A percentile compares a stretch with the other conserved stretches of the same genome.
Conservation (phyloP, 2,329 filamentous ascomycete genomes). For the Fusarium nematophilum region DNA sequence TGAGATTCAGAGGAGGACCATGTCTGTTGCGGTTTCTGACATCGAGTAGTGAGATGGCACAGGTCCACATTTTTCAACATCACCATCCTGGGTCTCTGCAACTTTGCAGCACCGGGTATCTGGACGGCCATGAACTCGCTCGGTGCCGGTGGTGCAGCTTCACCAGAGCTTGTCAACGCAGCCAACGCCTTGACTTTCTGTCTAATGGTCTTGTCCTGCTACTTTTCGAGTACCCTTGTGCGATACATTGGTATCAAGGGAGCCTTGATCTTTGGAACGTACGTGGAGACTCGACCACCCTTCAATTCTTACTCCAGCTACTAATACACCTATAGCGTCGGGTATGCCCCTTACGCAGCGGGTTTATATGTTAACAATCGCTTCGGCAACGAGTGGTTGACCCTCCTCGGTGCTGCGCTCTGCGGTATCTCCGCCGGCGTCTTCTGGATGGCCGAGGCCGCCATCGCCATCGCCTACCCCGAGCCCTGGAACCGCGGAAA, state of each 20-base stretch:
- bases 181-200: constrained; percentile 79
- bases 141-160: constrained; percentile 74
- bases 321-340: constrained; percentile 55
- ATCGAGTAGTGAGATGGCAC: constrained; percentile 71
- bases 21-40: neutral
- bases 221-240: constrained; percentile 72
- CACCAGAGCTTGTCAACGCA: constrained; percentile 74
- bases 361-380: constrained; percentile 79
- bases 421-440: constrained; percentile 78
- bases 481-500: constrained; percentile 75
- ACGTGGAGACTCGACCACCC: constrained; percentile 37
- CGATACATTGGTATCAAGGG: constrained; percentile 77
- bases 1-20: constrained; percentile 4
- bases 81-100: constrained; percentile 76
- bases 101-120: constrained; percentile 76
- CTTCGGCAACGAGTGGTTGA: constrained; percentile 75
- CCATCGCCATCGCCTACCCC: constrained; percentile 78
- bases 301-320: no score
- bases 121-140: constrained; percentile 81
- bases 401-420: constrained; percentile 73
- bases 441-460: constrained; percentile 81
- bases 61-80: constrained; percentile 79
- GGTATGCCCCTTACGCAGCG: constrained; percentile 77
- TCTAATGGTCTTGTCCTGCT: constrained; percentile 78
- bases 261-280: constrained; percentile 77